Percentiles rank a stretch among this genome's conserved stretches.
These are phyloP conservation scores for Claviceps sp. DNA, from an alignment of 2,329 filamentous ascomycete genomes.

Conservation along the genomic window DNA sequence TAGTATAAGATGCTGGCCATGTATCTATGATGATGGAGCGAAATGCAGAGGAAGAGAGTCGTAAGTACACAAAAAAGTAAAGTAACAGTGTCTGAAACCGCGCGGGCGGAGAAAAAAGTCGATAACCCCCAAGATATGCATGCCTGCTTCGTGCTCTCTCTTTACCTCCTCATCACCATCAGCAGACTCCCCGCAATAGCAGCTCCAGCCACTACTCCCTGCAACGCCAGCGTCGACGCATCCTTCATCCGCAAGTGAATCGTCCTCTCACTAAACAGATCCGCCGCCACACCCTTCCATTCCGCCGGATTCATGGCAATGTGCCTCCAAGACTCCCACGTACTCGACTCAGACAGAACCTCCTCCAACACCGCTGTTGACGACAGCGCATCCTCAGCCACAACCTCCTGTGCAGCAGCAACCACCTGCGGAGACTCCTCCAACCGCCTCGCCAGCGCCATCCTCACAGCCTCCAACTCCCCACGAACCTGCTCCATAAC, in stretches of 20 bases:
- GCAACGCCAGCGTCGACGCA: constrained; percentile 53
- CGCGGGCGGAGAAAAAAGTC: background rate
- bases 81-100: no score
- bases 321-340: constrained; percentile 26
- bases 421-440: constrained; percentile 6
- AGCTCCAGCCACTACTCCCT: constrained; percentile 55
- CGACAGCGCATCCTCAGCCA: background rate
- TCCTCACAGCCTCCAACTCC: constrained; percentile 25
- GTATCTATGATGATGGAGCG: background rate
- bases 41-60: background rate
- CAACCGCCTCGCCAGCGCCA: constrained; percentile 15
- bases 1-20: background rate
- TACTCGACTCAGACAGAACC: background rate
- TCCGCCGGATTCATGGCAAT: constrained; percentile 25
- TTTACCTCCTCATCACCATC: constrained; percentile 28
- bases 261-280: constrained; percentile 52
- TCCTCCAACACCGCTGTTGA: background rate
- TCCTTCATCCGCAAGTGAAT: constrained; percentile 56
- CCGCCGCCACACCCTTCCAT: constrained; percentile 37
- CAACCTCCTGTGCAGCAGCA: constrained; percentile 3
- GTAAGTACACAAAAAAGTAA: no score
- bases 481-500: constrained; percentile 34
- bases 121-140: background rate
- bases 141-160: background rate
- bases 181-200: constrained; percentile 41